Evolutionary conservation across 306 rosid genomes (phyloP), one percentile per base, ranked within the genome.

Genomic region (Prunus persica): DNA sequence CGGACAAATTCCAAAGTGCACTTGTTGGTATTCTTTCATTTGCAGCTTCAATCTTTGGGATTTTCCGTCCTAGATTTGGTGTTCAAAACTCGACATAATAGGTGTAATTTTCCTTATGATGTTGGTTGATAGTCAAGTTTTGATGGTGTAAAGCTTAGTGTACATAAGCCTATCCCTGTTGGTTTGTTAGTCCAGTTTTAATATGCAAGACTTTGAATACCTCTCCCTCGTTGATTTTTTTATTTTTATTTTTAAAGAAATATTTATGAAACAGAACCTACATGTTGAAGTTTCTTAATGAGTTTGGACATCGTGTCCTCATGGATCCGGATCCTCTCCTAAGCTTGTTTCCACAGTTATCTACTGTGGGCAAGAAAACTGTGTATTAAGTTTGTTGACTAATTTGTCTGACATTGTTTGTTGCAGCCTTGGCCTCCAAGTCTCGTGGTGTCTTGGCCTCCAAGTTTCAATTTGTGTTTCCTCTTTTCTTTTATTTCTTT

Each of bases 21-120:
- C 50, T 82, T 62, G 67, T 45, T 58, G 75, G 76, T 49, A 66
- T 82, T 74, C 78, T 82, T 72, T 67, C 81, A 55, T 24, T 81
- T 50, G 74, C 73, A 45, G 52, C 25, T 64, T 58, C 78, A 55
- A 63, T 77, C 71, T 57, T 77, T 57, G 50, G 78, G 67, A 72
- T 62, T 25, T 45, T 71, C 41, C 34, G 49, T 54, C 50, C 71
- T 1, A 27, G 65, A 67, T 65, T 76, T 45, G 54, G 65, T 56
- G 65, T 46, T 13, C 56, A 57, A 38, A 71, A 30, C 71, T 57
- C 62, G 9, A 24, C 34, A 19, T 2, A 55, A 11, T 28, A 56
- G 74, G 11, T 63, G 13, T 22, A 46, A 15, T 80, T 18, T 19
- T 57, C 5, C 32, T 7, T 25, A 46, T 54, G 8, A 18, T 20